Base-by-base conservation (phyloP, 768 basidiomycete genomes). In the Tylopilus rubrobrunneus region DNA sequence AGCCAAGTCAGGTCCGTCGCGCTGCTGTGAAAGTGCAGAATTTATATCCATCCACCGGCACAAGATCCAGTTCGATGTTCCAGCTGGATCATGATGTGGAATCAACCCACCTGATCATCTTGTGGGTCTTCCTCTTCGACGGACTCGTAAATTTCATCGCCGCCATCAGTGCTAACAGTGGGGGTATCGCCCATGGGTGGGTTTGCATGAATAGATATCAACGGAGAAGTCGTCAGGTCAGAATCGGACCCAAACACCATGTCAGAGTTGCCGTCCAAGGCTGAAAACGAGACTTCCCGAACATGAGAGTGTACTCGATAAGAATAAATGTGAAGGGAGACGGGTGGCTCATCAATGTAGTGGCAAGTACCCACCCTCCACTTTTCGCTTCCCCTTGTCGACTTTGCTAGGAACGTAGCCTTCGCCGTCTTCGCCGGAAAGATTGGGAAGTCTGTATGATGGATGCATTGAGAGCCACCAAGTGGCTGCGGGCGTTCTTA, bases 1-100 rank as follows among this genome's bases (percentile, higher is more conserved):
- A 10, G 55, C 56, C 47, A 70, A 41, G 27, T 72, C 70, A 15
- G 45, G 27, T 33, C 42, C 56, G 27, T 65, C 57, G 5, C n/a
- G 49, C 25, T 56, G 54, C 25, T 56, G 54, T 31, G 8, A 11
- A 23, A 43, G 45, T 0, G 27, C 40, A 15, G 4, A 7, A 10
- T 66, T 57, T 11, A 25, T 4, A 25, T 25, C 25, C 25, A 25
- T 25, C 25, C 5, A 4, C 25, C 5, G 25, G 5, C 25, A 25
- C 25, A 25, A 3, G 25, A 19, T 19, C 19, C 19, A 19, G 19
- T 19, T 19, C 19, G 19, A 19, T 19, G 19, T 19, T 19, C 19
- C 19, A 25, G 25, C 25, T 25, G 25, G 25, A 59, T 21, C 31
- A 57, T 59, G 56, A 66, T 67, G 66, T 70, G 46, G 28, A 46